Base-by-base conservation (phyloP, 495 filamentous ascomycete genomes). In the Aspergillus cristatus region DNA sequence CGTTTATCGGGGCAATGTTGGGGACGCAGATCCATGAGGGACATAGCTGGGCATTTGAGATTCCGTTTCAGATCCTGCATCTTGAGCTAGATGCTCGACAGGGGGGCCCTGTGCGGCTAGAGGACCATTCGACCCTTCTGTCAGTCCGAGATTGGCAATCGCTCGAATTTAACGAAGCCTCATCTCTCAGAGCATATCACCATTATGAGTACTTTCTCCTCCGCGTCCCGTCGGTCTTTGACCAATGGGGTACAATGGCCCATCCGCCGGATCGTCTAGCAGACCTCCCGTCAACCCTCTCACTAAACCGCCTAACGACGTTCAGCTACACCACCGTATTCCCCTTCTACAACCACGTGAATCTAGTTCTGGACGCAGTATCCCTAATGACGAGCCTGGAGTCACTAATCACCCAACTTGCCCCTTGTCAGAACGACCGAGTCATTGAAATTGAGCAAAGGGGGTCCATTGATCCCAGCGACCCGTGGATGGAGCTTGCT, bases 151-250 rank as follows among this genome's bases (percentile, higher is more conserved):
- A 44, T 6, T 68, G 62, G 61, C 58, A 50, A 6, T 58, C 58
- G 14, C 32, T 68, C 14, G 26, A 34, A 6, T 62, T 66, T 46
- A 65, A 68, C 29, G 64, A 68, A 37, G 50, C 56, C 0, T 66
- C 64, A 7, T 63, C 58, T 5, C 41, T 68, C 25, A 62, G 54
- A 45, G 59, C 62, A 20, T 68, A 68, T 42, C 55, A 57, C 24
- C 60, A 66, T 24, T 65, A 68, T 34, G 62, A 68, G 38, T 68
- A 68, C 31, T 68, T 66, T 25, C 42, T 62, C 12, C 57, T 53
- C 2, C 48, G 54, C 6, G 49, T 60, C 2, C 62, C 64, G 4
- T 68, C 64, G 0, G 12, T 65, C 3, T 40, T 68, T 7, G 45
- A 47, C 7, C 44, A 50, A 41, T 64, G 62, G 62, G 55, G 58